Evolutionary conservation across 2,329 filamentous ascomycete species (phyloP).

Genomic region (Neopestalotiopsis clavispora): DNA sequence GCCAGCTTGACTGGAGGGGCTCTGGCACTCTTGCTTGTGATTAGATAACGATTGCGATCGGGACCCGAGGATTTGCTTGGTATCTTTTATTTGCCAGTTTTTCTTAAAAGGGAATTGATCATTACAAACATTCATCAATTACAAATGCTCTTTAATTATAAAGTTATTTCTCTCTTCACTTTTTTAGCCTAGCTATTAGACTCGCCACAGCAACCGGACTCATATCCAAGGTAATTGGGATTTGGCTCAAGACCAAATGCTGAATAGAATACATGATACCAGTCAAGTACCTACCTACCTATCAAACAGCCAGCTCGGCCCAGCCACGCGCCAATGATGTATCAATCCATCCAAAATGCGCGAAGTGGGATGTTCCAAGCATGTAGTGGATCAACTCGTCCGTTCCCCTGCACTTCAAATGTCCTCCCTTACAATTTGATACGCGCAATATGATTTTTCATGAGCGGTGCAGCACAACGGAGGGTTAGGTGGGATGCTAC

Average conservation of each 20-base stretch:
- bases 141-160: background rate
- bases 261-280: background rate
- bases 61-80: background rate
- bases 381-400: background rate
- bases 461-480: background rate
- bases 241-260: background rate
- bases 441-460: background rate
- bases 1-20: too few relatives aligned
- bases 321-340: background rate
- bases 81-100: background rate
- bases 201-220: background rate
- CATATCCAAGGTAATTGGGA: background rate
- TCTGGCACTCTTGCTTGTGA: background rate
- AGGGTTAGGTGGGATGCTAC: background rate
- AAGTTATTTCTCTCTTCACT: background rate
- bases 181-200: background rate
- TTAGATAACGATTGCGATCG: conserved; percentile 2
- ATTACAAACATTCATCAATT: background rate
- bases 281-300: too few relatives aligned
- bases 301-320: background rate
- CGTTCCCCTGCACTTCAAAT: background rate
- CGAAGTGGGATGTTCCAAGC: background rate
- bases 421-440: background rate
- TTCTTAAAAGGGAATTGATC: background rate
- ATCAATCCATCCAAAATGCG: background rate